Evolutionary conservation across 805 yeast species (phyloP), one percentile per base, ranked within the genome.

Genomic region (Candida oleophila): DNA sequence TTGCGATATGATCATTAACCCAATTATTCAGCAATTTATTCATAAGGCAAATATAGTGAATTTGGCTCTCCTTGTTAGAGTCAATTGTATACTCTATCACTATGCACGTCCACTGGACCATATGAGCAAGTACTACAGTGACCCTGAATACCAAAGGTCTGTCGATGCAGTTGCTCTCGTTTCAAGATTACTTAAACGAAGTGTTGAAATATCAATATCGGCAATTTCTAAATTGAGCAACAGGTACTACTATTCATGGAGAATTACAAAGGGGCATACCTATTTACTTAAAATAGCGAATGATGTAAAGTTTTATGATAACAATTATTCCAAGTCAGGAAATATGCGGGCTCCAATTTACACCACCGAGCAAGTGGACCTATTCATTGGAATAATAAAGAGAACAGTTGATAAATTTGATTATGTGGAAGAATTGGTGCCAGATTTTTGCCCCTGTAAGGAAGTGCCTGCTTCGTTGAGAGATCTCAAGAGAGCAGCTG

Each of bases 211-310:
- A 12, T 61, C 64, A 5, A 60, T 64, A 38, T 68, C 68, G 3
- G 69, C 66, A 3, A 64, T 70, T 16, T 65, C 69, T 7, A 68
- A 67, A 39, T 58, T 70, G 41, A 65, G 71, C 42, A 60, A 62
- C 47, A 48, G 73, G 34, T 69, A 69, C 54, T 69, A 66, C 49
- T 62, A 68, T 47, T 73, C 74, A 1, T 69, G 74, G 74, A 60
- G 69, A 53, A 61, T 69, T 9, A 62, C 71, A 11, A 68, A 66
- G 44, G 64, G 68, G 11, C 72, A 67, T 42, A 61, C 66, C 0
- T 60, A 53, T 42, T 52, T 67, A 35, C 55, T 71, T 44, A 59
- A 61, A 38, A 56, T 60, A 1, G 60, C 67, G 33, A 64, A 68
- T 3, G 55, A 58, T 3, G 49, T 59, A 22, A 61, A 60, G 16